Base-by-base conservation (phyloP, 139 green algal species). In the Chlorella sp. region DNA sequence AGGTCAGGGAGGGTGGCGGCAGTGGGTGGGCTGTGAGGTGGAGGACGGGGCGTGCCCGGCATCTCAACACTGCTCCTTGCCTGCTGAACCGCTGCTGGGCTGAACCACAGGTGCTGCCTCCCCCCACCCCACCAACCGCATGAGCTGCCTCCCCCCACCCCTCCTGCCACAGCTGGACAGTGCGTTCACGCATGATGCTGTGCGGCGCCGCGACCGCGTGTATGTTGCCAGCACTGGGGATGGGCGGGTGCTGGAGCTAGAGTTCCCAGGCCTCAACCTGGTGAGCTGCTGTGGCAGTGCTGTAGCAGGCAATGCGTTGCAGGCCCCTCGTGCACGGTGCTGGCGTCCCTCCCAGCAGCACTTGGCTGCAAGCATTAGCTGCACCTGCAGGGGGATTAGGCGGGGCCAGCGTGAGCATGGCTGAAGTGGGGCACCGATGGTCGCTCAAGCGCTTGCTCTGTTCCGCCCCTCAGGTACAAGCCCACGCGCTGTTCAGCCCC, bases 151-250 rank as follows among this genome's bases (percentile, higher is more conserved):
- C 41, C 1, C 73, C 44, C 43, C 43, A 4, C 13, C 26, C 44
- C 2, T 0, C 14, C n/a, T 40, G 17, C 36, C 46, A 11, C 77
- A 83, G n/a, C 62, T 94, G 2, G 17, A 76, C 11, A 65, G 34
- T 6, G 82, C 85, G 51, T 96, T 96, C 81, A 93, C 93, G 2
- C 94, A 96, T 79, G 94, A 96, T 83, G 90, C 88, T 40, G 91
- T 95, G 58, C 83, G 94, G 16, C 36, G 36, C 1, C 88, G 90
- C 0, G 84, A 90, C 69, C 67, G 34, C 3, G 92, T 95, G 60
- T 97, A 92, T 65, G 51, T 95, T 7, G 91, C 86, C 67, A 92
- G 90, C 90, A 96, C 93, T 11, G 94, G 92, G 24, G 77, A 89
- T 19, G 94, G 94, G 1, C 67, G 86, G 65, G 81, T 97, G 38